Evolutionary conservation across 192 early-diverging fungal genomes (phyloP), one percentile per base, ranked within the genome.

Genomic region (Allomyces javanicus): DNA sequence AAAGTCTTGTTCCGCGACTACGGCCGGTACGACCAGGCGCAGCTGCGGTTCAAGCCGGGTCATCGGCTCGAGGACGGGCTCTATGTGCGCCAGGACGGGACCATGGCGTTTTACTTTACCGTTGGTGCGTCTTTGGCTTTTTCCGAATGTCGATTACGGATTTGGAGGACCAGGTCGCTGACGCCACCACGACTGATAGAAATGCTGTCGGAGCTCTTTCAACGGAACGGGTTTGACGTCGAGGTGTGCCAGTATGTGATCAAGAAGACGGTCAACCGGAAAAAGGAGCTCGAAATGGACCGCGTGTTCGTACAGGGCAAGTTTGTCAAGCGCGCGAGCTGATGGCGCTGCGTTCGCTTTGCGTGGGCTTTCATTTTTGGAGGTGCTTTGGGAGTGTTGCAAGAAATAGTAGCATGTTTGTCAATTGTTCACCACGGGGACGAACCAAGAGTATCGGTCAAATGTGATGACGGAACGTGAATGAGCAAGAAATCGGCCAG

Each of bases 1-100:
- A 65, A 71, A 0, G 68, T 82, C 3, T 61, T 82, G 10, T 69
- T 82, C 45, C 70, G 81, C 25, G 81, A 82, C 61, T 82, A 82
- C 66, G 80, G 44, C 10, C 62, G 75, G 19, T 70, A 73, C 70
- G 81, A 82, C 61, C 69, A 72, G 63, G 79, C 81, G 4, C 75
- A 81, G 66, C 70, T 76, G 40, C 71, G 81, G 27, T 82, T 82
- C 69, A 81, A 81, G 50, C 62, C 79, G 45, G 70, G 69, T 24
- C 69, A 76, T 43, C 72, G 74, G 63, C 69, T 82, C 44, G 66
- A 70, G 21, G 74, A 75, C 40, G 65, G 70, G 12, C 74, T 80
- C 64, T 82, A 80, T 67, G 69, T 69, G 21, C 70, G 81, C 6
- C 66, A 69, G 12, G 81, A 82, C 62, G 77, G 76, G 3, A 82